Base-by-base conservation (phyloP, 805 yeast genomes). In the Blastobotrys terrestris region DNA sequence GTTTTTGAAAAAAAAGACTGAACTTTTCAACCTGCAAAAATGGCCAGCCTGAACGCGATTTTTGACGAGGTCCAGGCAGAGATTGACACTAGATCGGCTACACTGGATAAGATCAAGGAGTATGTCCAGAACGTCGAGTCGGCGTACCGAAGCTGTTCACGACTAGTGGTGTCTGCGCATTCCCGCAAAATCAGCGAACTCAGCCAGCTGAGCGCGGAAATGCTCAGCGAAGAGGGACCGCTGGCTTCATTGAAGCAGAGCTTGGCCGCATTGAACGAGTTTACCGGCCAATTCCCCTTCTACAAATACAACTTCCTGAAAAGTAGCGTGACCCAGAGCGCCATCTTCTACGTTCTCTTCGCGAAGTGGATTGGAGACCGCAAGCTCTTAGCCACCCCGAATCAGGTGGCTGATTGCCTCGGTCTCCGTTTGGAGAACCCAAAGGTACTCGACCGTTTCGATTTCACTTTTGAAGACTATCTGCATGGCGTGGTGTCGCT, bases 381-480 rank as follows among this genome's bases (percentile, higher is more conserved):
- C 35, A 22, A 49, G 44, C 14, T n/a, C 7, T 31, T 49, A 21
- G 21, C 48, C 3, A 14, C 44, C 1, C 52, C 52, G 3, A n/a
- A 19, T 2, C 43, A n/a, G 3, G 52, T 44, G 7, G 42, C 52
- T 31, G 31, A 44, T 11, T 6, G 19, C 6, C 49, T 46, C 18
- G 42, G 11, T 31, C 6, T 49, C n/a, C 8, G 20, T 6, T 31
- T 49, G 20, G n/a, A 20, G 14, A 44, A 15, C 21, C 31, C 18
- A 3, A 20, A 44, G 31, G 39, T 14, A 16, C 21, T 19, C 40
- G 15, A 16, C 4, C 22, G 20, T 4, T 16, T 16, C 39, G 43
- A 49, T 31, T 44, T 61, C 18, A 55, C 67, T 1, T 46, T 54
- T 35, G 65, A 63, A 44, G 68, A 65, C n/a, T 65, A 65, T 49